These are phyloP conservation scores for Aspergillus saccharolyticus DNA, from an alignment of 495 filamentous ascomycete species.

Conservation along the genomic window DNA sequence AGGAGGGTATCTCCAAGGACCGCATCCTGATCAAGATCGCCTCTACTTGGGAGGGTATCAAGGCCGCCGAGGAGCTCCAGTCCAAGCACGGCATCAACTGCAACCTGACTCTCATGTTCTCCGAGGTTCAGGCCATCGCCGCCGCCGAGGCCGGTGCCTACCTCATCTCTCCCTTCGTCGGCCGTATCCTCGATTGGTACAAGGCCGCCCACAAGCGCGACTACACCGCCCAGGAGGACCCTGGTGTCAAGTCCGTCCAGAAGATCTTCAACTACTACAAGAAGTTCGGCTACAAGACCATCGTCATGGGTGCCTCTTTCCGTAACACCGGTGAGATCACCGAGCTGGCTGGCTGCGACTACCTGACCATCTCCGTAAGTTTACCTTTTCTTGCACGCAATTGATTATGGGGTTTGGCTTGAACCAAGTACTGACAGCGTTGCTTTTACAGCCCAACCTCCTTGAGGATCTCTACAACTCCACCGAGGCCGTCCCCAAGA, in stretches of 20 bases:
- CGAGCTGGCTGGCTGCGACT: conserved; percentile 96
- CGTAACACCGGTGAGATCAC: conserved; percentile 92
- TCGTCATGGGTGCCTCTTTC: conserved; percentile 99
- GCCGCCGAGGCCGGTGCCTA: conserved; percentile 94
- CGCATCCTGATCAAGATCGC: conserved; percentile 66
- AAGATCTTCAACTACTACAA: conserved; percentile 99
- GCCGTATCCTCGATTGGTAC: conserved; percentile 99
- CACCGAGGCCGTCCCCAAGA: conserved; percentile 73
- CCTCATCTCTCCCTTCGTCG: conserved; percentile 99
- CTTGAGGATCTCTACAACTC: conserved; percentile 92
- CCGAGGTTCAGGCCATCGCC: conserved; percentile 87
- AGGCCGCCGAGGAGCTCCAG: conserved; percentile 93
- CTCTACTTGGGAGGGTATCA: conserved; percentile 84
- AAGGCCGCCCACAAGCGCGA: conserved; percentile 94
- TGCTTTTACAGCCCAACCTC: conserved; percentile 67
- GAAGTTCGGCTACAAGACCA: conserved; percentile 97
- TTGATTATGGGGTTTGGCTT: no score
- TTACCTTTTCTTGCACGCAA: not conserved
- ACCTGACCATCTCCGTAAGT: conserved; percentile 92
- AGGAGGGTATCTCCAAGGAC: conserved; percentile 84
- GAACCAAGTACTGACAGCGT: not conserved
- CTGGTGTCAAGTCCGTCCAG: conserved; percentile 94
- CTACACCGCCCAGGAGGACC: conserved; percentile 83
- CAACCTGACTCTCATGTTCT: conserved; percentile 99
- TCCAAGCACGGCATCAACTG: conserved; percentile 89